Evolutionary conservation across 352 stramenopile genomes (phyloP), one percentile per base, ranked within the genome.

Genomic region (Phytopythium chamaehyphon): DNA sequence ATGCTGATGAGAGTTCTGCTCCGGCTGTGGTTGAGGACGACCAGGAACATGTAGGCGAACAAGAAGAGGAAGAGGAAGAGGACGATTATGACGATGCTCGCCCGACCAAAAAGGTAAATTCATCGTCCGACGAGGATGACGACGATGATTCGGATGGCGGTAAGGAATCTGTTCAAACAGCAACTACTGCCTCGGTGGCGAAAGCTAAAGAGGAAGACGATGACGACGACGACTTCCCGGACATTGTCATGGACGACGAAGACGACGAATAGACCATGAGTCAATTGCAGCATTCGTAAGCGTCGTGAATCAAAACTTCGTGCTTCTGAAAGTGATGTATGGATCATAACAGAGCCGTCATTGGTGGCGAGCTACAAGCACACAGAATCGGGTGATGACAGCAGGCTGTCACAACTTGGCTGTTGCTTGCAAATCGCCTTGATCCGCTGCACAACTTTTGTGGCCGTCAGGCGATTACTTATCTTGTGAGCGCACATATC

Each of bases 211-310:
- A 56, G 2, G 33, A 50, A 21, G 33, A 71, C 14, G 28, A 70
- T 15, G 78, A 89, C 36, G 79, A 90, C 43, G 78, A 88, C 28
- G 81, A 93, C 50, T 91, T 93, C 54, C 83, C 83, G 1, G 80
- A 93, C 44, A 93, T 93, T 54, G 76, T 93, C 11, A 69, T 79
- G 39, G 79, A 86, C 51, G 80, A 92, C 47, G 69, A 83, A 12
- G 74, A 77, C 22, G 69, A 85, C 40, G 61, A 72, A 45, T 79
- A 80, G 43, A 59, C 3, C 18, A 37, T n/a, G n/a, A n/a, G n/a
- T n/a, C n/a, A n/a, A n/a, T n/a, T n/a, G n/a, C n/a, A n/a, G n/a
- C n/a, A n/a, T n/a, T n/a, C n/a, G n/a, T n/a, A n/a, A n/a, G n/a
- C n/a, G n/a, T n/a, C n/a, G n/a, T n/a, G n/a, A n/a, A n/a, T n/a